Percentiles rank a stretch among this genome's conserved stretches.
These are phyloP conservation scores for Meyerozyma athensensis DNA, from an alignment of 1,139 yeast genomes.

Conservation along the genomic window DNA sequence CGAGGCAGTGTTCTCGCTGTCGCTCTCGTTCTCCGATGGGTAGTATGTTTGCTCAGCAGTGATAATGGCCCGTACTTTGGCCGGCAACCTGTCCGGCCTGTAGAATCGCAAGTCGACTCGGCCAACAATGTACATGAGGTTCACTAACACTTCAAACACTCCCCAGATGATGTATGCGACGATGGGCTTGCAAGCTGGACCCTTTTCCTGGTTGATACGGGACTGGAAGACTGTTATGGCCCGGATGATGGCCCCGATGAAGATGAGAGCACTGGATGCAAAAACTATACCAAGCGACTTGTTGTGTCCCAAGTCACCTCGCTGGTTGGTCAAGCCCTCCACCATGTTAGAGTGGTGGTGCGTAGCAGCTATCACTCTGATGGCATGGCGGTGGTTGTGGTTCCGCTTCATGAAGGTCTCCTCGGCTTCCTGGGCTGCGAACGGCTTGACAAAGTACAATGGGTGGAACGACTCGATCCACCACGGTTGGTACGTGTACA, in stretches of 20 bases:
- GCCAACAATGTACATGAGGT: slow-evolving; percentile 51
- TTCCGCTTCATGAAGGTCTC: slow-evolving; percentile 46
- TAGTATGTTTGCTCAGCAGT: slow-evolving; percentile 39
- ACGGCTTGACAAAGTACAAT: slow-evolving; percentile 48
- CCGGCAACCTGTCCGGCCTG: slow-evolving; percentile 60
- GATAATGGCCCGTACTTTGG: slow-evolving; percentile 33
- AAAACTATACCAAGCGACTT: slow-evolving; percentile 44
- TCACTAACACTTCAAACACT: slow-evolving; percentile 53
- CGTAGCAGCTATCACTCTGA: slow-evolving; percentile 45
- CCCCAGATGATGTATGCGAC: slow-evolving; percentile 70
- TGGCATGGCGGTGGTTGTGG: slow-evolving; percentile 47
- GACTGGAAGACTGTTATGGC: slow-evolving; percentile 49
- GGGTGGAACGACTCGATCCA: slow-evolving; percentile 68
- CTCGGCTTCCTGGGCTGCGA: slow-evolving; percentile 48
- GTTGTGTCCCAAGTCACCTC: slow-evolving; percentile 48
- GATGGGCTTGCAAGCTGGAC: slow-evolving; percentile 32
- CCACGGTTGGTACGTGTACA: slow-evolving; percentile 69
- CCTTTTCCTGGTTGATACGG: slow-evolving; percentile 6
- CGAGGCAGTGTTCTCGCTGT: not conserved
- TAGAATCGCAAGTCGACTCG: slow-evolving; percentile 74
- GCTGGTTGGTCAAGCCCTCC: slow-evolving; percentile 39
- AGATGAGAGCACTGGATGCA: slow-evolving; percentile 48
- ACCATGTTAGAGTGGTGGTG: slow-evolving; percentile 41
- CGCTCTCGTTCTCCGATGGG: slow-evolving; percentile 24
- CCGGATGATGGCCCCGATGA: slow-evolving; percentile 56